Conservation (phyloP, 73 alveolate genomes). For the Paramecium sexaurelia region DNA sequence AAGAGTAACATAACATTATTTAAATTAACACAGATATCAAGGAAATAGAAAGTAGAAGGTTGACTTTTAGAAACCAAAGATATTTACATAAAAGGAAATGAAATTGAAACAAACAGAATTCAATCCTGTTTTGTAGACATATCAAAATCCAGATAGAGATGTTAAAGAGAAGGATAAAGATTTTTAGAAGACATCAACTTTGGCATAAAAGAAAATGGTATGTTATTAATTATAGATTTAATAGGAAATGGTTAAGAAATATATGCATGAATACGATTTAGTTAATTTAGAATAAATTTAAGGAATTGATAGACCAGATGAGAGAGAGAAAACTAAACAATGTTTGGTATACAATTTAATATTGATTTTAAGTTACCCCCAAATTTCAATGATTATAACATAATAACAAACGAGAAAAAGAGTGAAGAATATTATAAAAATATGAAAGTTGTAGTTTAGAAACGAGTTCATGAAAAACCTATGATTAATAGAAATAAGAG, state of each 20-base stretch:
- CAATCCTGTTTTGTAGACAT: slow-evolving; percentile 38
- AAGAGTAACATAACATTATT: background rate
- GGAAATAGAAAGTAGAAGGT: background rate
- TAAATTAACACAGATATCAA: background rate
- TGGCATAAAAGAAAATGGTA: slow-evolving; percentile 30
- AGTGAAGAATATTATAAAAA: slow-evolving; percentile 54
- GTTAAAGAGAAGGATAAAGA: background rate
- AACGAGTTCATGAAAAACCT: background rate
- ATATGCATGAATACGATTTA: slow-evolving; percentile 48
- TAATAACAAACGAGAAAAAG: slow-evolving; percentile 34
- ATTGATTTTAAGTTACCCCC: slow-evolving; percentile 8
- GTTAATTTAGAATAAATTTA: background rate
- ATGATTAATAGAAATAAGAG: slow-evolving; percentile 41
- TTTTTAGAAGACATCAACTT: slow-evolving; percentile 19
- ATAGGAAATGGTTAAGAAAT: slow-evolving; percentile 41
- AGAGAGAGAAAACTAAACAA: slow-evolving; percentile 13
- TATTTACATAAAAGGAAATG: slow-evolving; percentile 45
- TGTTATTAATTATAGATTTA: background rate
- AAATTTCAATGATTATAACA: slow-evolving; percentile 48
- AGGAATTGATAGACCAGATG: slow-evolving; percentile 57
- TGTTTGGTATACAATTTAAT: background rate
- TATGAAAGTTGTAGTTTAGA: background rate
- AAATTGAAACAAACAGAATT: slow-evolving; percentile 34
- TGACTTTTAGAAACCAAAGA: slow-evolving; percentile 31
- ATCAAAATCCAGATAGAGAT: slow-evolving; percentile 23